These are phyloP conservation scores for Daphne laureola DNA, from an alignment of 441 rosid genomes.

Conservation along the genomic window DNA sequence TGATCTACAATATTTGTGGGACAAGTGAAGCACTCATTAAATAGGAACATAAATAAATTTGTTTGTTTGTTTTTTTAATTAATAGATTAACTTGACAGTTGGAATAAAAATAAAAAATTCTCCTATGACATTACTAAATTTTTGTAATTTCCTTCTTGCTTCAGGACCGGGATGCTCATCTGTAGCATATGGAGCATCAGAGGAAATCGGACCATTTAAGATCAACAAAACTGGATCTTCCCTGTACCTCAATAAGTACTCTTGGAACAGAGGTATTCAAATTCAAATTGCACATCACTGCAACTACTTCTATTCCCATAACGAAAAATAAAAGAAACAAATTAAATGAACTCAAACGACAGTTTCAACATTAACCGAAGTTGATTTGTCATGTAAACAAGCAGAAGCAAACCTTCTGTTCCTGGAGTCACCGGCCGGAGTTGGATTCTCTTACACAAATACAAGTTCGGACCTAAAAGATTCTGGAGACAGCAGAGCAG, in stretches of 20 bases:
- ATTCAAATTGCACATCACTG: not conserved
- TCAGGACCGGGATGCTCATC: conserved; percentile 92
- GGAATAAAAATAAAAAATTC: too few species aligned
- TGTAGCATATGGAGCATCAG: conserved; percentile 80
- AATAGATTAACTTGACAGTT: too few species aligned
- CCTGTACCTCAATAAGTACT: conserved; percentile 47
- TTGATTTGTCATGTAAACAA: conserved; percentile 10
- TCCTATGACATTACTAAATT: too few species aligned
- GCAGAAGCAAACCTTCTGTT: conserved; percentile 81
- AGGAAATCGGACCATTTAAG: conserved; percentile 81
- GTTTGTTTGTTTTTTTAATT: too few species aligned
- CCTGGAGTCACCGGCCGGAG: conserved; percentile 91
- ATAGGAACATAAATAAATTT: too few species aligned
- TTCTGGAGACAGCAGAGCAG: conserved; percentile 68
- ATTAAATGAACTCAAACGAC: not conserved
- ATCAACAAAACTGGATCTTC: conserved; percentile 48
- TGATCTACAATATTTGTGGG: too few species aligned
- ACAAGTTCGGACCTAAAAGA: conserved; percentile 59
- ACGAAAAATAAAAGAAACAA: too few species aligned
- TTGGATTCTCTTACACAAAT: conserved; percentile 89
- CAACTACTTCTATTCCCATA: not conserved
- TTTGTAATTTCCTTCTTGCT: too few species aligned
- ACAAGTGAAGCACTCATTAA: too few species aligned
- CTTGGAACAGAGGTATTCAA: conserved; percentile 66
- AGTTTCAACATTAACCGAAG: not conserved